Base-by-base conservation (phyloP, 108 stramenopile species). In the Schizochytrium sp. region DNA sequence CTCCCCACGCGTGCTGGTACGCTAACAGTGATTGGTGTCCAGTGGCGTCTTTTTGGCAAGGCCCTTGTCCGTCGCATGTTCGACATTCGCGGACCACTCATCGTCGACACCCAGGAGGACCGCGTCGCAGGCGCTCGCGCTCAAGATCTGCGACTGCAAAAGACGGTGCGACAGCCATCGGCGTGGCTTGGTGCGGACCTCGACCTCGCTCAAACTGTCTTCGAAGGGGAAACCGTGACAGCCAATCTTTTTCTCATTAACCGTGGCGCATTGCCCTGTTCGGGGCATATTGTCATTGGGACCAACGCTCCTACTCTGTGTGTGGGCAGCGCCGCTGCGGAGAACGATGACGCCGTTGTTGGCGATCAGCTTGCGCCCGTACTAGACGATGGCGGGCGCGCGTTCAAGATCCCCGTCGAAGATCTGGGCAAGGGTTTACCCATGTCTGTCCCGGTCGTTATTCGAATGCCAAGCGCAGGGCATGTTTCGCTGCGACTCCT, bases 111-210 rank as follows among this genome's bases (percentile, higher is more conserved):
- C 48, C 12, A 47, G 51, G 48, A 83, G 76, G 51, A 83, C 28
- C 45, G 45, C 23, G 45, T 53, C 45, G 76, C 76, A 53, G 48
- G 76, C 12, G 76, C 76, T 6, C 76, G 76, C 43, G 76, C 45
- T 12, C 48, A 53, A 53, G 76, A 83, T 34, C 23, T 83, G 76
- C 76, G 76, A 12, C 51, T 83, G n/a, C 45, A 53, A 12, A 83
- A 83, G 51, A 83, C 51, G 19, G 76, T 83, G 6, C 25, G n/a
- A 0, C 76, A 43, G 16, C 3, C 48, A 6, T 12, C 76, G 23
- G 76, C 76, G 8, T 83, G 76, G 76, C 76, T 83, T 34, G 76
- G 76, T 12, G 76, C 76, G 8, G 76, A 83, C 16, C 45, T 83
- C 28, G 51, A 83, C 45, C n/a, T 83, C 5, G 48, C 76, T 21